Percentiles rank a stretch among this genome's conserved stretches.
These are phyloP conservation scores for Claviceps citrina DNA, from an alignment of 2,329 filamentous ascomycete genomes.

Conservation along the genomic window DNA sequence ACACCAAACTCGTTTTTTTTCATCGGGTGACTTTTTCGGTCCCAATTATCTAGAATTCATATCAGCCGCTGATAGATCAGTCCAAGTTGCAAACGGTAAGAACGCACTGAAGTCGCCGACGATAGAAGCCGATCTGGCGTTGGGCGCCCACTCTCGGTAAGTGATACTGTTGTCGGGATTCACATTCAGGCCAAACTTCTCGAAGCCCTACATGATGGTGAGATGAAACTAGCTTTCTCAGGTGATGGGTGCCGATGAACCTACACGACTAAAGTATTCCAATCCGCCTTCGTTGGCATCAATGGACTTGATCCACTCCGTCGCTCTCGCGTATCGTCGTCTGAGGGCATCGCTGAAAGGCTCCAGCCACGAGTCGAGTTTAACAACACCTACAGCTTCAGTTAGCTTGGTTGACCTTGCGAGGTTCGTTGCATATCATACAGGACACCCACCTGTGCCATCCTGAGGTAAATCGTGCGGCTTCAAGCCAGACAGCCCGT, in stretches of 20 bases:
- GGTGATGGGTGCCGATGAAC: slow-evolving; percentile 9
- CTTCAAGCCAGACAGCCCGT: slow-evolving; percentile 18
- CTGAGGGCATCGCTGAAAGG: slow-evolving; percentile 69
- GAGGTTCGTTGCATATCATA: neutral
- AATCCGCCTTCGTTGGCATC: slow-evolving; percentile 73
- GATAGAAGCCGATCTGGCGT: slow-evolving; percentile 67
- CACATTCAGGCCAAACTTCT: slow-evolving; percentile 76
- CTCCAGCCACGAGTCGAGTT: slow-evolving; percentile 77
- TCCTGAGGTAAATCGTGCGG: slow-evolving; percentile 44
- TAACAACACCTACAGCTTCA: slow-evolving; percentile 51
- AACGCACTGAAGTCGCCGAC: slow-evolving; percentile 84
- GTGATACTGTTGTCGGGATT: slow-evolving; percentile 67
- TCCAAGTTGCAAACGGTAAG: neutral
- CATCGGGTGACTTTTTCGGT: slow-evolving; percentile 72
- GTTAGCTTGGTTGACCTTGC: slow-evolving; percentile 4
- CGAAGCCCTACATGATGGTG: slow-evolving; percentile 50
- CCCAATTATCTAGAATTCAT: slow-evolving; percentile 57
- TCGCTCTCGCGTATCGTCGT: slow-evolving; percentile 61
- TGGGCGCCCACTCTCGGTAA: slow-evolving; percentile 95
- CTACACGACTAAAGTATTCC: slow-evolving; percentile 75
- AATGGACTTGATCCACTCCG: slow-evolving; percentile 76
- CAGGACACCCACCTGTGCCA: slow-evolving; percentile 46
- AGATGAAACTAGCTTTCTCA: neutral
- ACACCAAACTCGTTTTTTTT: slow-evolving; percentile 71
- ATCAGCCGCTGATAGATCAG: slow-evolving; percentile 14